Evolutionary conservation across 139 green algal species (phyloP), one percentile per base, ranked within the genome.

Genomic region (Coelastrella sp.): DNA sequence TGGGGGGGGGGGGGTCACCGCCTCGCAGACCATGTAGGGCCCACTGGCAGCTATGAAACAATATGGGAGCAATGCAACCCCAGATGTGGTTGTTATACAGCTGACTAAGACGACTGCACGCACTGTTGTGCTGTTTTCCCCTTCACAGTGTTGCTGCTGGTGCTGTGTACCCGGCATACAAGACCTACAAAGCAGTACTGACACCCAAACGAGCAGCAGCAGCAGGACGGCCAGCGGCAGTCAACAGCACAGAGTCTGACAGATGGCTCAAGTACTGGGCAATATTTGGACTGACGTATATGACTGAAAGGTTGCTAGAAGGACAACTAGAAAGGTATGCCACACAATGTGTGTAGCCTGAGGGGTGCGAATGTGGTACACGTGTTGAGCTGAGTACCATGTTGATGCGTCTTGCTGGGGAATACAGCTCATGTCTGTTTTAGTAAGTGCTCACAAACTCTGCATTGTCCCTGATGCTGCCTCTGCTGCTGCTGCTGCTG

Each of bases 151-250:
- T 82, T 7, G 73, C n/a, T 7, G 17, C 73, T 57, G 85, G 85
- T 14, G 19, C 85, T 11, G n/a, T 90, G 73, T 83, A 83, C 23
- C 85, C 85, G 3, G 85, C 85, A 4, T 90, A 90, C 68, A 20
- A 60, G 4, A 90, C 85, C 57, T 90, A 90, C 85, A 90, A 90
- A 23, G 47, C 83, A 57, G 66, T 88, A 22, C 7, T 88, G 47
- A 32, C 19, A 3, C 83, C 83, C 64, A 87, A 87, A 54, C 20
- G 83, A 57, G 65, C 68, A 23, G 20, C 68, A 75, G 65, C 83
- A 88, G 32, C 83, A 22, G 83, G 66, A 4, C 7, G 54, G 22
- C 11, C 13, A 22, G 83, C 83, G 68, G 83, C 83, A 80, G 83
- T 17, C n/a, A 54, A 76, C 8, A 56, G 54, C 32, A 58, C 61